phyloP scores from a whole-genome alignment of 2,329 filamentous ascomycete genomes.

The Hypoxylon sp. region DNA sequence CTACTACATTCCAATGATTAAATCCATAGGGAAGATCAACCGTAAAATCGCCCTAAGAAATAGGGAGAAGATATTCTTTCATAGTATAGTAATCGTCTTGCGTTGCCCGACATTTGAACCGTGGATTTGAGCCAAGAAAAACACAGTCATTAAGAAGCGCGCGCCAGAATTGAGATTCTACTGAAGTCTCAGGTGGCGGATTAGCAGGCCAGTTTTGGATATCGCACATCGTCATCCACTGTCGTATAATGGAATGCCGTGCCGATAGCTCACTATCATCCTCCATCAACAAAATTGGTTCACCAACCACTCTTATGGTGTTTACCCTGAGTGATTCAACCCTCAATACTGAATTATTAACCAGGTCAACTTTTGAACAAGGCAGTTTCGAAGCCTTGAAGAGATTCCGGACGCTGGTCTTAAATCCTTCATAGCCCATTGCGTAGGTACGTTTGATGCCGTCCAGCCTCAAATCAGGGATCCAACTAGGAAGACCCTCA shows the following conservation, averaged over 20 bases:
- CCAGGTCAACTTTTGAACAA: neutral
- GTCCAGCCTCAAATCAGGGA: slow-evolving; percentile 21
- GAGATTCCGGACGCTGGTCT: neutral
- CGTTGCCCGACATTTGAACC: neutral
- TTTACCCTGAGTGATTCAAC: neutral
- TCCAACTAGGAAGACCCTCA: slow-evolving; percentile 19
- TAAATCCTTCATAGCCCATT: neutral
- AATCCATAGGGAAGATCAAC: neutral
- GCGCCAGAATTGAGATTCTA: slow-evolving; percentile 17
- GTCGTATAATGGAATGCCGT: slow-evolving; percentile 5
- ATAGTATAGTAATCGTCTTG: neutral
- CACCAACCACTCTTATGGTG: neutral
- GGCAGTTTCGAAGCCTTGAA: neutral
- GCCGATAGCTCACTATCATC: neutral
- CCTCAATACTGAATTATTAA: neutral
- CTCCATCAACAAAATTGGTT: neutral
- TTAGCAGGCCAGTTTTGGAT: slow-evolving; percentile 11
- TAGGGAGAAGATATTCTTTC: neutral
- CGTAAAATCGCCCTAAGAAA: neutral
- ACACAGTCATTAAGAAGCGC: slow-evolving; percentile 17
- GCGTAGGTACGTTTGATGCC: neutral
- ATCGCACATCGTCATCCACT: slow-evolving; percentile 21
- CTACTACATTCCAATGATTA: neutral
- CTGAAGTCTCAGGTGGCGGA: slow-evolving; percentile 8
- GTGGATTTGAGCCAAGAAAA: neutral